Evolutionary conservation across 108 stramenopile genomes (phyloP).

Genomic region (Skeletonema tropicum): DNA sequence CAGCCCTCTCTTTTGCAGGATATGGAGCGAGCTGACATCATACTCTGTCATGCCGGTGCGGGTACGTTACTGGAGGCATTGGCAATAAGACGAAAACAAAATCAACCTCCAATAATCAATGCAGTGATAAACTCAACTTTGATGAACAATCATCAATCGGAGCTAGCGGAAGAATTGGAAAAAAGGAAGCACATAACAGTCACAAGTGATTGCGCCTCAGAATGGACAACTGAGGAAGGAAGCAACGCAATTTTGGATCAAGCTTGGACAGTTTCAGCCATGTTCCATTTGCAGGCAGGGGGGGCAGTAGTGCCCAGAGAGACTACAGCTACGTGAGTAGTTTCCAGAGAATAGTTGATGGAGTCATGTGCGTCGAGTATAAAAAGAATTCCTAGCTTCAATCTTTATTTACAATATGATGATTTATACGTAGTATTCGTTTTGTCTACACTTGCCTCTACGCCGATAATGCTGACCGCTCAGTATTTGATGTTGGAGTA

Average conservation of each 20-base stretch:
- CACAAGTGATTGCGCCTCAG: slow-evolving; percentile 20
- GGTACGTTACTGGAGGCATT: slow-evolving; percentile 92
- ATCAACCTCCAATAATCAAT: slow-evolving; percentile 54
- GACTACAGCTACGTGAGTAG: neutral
- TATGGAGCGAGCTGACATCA: slow-evolving; percentile 83
- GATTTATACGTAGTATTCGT: neutral
- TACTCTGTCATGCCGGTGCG: slow-evolving; percentile 93
- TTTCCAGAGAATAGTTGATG: slow-evolving; percentile 42
- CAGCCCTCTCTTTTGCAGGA: slow-evolving; percentile 71
- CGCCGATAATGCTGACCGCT: neutral
- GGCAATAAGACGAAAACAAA: slow-evolving; percentile 8
- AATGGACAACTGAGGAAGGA: slow-evolving; percentile 26
- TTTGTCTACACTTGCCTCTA: neutral
- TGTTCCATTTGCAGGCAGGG: slow-evolving; percentile 20
- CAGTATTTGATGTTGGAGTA: neutral
- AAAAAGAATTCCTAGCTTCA: neutral
- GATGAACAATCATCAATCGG: slow-evolving; percentile 97
- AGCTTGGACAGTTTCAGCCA: slow-evolving; percentile 22
- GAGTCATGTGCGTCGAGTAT: slow-evolving; percentile 19
- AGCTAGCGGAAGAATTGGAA: slow-evolving; percentile 88
- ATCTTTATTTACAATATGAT: neutral
- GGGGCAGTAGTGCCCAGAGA: neutral
- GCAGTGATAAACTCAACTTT: slow-evolving; percentile 89
- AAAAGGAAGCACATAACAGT: slow-evolving; percentile 61
- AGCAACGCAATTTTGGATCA: slow-evolving; percentile 29